Evolutionary conservation across 345 rosid species (phyloP).

Genomic region (Lumnitzera littorea): DNA sequence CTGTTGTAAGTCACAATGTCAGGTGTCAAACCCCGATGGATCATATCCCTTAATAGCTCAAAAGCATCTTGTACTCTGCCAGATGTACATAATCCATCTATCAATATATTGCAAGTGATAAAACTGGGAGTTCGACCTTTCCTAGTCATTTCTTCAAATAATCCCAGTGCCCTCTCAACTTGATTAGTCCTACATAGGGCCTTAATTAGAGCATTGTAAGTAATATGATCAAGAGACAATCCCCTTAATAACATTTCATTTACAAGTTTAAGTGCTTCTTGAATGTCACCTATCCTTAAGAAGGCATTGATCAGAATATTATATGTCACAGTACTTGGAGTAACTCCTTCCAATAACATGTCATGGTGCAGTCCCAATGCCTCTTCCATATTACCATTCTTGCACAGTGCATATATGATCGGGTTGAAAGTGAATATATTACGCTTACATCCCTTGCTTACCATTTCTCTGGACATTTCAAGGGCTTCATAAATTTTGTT

Average conservation of each 20-base stretch:
- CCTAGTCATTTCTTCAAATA: slow-evolving; percentile 74
- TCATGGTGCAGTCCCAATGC: slow-evolving; percentile 53
- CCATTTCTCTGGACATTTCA: slow-evolving; percentile 53
- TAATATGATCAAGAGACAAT: slow-evolving; percentile 56
- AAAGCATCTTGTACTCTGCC: slow-evolving; percentile 61
- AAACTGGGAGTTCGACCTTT: slow-evolving; percentile 47
- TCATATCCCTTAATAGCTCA: slow-evolving; percentile 65
- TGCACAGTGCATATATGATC: slow-evolving; percentile 63
- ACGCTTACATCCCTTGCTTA: slow-evolving; percentile 65
- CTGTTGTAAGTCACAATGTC: slow-evolving; percentile 79
- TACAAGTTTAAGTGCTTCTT: slow-evolving; percentile 69
- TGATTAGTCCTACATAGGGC: slow-evolving; percentile 63
- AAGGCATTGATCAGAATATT: slow-evolving; percentile 59
- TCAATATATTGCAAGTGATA: slow-evolving; percentile 69
- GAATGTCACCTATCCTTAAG: slow-evolving; percentile 46
- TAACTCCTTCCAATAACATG: slow-evolving; percentile 72
- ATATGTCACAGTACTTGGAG: slow-evolving; percentile 77
- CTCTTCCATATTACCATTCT: slow-evolving; percentile 41
- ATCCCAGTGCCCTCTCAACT: slow-evolving; percentile 50
- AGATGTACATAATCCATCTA: slow-evolving; percentile 54
- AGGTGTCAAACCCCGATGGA: slow-evolving; percentile 60
- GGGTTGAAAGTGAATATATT: slow-evolving; percentile 77
- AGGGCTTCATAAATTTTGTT: slow-evolving; percentile 48
- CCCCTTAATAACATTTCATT: slow-evolving; percentile 79
- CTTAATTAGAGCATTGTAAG: slow-evolving; percentile 68